Evolutionary conservation across 441 rosid species (phyloP).

Genomic region (Kokia cookei): DNA sequence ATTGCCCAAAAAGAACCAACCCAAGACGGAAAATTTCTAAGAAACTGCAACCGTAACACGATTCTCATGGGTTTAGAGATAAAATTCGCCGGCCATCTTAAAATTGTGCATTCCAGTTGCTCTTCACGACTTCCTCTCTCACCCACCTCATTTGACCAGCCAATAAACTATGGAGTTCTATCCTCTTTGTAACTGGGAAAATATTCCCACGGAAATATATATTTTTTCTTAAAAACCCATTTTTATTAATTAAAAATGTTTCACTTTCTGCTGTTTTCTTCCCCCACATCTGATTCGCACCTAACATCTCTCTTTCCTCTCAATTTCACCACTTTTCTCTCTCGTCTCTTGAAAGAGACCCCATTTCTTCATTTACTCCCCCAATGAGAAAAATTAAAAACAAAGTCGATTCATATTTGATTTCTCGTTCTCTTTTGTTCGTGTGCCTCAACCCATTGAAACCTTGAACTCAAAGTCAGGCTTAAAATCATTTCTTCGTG

Average conservation of each 20-base stretch:
- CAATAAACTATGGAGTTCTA: background rate
- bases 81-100: too few relatives aligned
- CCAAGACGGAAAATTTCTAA: too few relatives aligned
- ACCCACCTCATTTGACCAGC: background rate
- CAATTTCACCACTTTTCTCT: background rate
- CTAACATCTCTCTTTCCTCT: slow-evolving; percentile 1
- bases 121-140: too few relatives aligned
- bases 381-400: background rate
- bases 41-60: too few relatives aligned
- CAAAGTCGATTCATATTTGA: background rate
- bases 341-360: background rate
- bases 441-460: background rate
- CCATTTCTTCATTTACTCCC: background rate
- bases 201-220: background rate
- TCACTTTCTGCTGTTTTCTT: background rate
- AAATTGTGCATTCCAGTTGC: too few relatives aligned
- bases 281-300: background rate
- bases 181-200: background rate
- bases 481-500: background rate
- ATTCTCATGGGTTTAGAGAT: too few relatives aligned
- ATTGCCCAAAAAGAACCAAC: too few relatives aligned
- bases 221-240: background rate
- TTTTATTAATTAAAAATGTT: background rate
- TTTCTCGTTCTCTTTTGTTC: background rate
- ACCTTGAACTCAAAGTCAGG: background rate